These are phyloP conservation scores for Leishmania braziliensis DNA, from an alignment of 208 protist species.

Conservation along the genomic window DNA sequence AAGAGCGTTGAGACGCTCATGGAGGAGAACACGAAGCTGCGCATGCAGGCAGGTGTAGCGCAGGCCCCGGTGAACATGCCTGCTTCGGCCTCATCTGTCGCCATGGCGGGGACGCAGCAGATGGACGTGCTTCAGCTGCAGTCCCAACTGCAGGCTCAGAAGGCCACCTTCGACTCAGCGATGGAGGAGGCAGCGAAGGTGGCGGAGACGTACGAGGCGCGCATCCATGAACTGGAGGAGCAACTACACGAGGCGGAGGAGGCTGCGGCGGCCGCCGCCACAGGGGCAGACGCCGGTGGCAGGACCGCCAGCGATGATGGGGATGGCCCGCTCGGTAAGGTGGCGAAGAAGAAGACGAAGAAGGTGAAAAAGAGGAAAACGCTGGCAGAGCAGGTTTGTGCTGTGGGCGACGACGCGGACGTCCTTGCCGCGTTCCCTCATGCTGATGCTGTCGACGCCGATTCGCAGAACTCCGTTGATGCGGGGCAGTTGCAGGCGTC, in stretches of 20 bases:
- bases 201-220: slow-evolving; percentile 35
- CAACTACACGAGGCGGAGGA: slow-evolving; percentile 35
- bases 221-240: slow-evolving; percentile 48
- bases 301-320: slow-evolving; percentile 7
- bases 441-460: slow-evolving; percentile 9
- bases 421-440: slow-evolving; percentile 21
- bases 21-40: slow-evolving; percentile 34
- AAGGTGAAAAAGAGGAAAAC: slow-evolving; percentile 61
- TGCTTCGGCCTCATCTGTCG: slow-evolving; percentile 14
- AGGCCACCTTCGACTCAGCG: slow-evolving; percentile 21
- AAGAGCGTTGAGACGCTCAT: slow-evolving; percentile 41
- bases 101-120: slow-evolving; percentile 26
- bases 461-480: background rate
- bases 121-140: slow-evolving; percentile 34
- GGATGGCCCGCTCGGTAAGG: slow-evolving; percentile 9
- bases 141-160: slow-evolving; percentile 32
- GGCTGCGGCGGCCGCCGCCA: slow-evolving; percentile 5
- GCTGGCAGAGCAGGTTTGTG: slow-evolving; percentile 45
- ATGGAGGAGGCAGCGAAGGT: slow-evolving; percentile 34
- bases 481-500: slow-evolving; percentile 14
- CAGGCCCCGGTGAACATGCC: slow-evolving; percentile 3
- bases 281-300: background rate
- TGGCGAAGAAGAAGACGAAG: slow-evolving; percentile 48
- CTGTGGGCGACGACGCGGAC: slow-evolving; percentile 30
- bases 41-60: slow-evolving; percentile 3